A percentile compares a stretch with the other conserved stretches of the same genome.
Evolutionary conservation across 306 rosid species (phyloP).

Genomic region (Medicago ruthenica): DNA sequence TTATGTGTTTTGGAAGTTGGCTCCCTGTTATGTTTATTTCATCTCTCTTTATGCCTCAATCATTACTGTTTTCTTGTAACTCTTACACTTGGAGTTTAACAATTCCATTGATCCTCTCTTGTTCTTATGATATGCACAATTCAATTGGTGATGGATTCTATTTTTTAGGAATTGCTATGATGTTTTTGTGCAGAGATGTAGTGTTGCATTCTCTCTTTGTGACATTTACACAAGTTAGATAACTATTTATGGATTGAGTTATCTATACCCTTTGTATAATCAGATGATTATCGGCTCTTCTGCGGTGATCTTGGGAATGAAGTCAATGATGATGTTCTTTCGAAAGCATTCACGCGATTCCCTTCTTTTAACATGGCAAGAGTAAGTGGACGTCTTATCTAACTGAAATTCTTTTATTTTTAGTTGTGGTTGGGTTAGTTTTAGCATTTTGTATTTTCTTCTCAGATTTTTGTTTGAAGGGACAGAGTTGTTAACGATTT

Average conservation of each 20-base stretch:
- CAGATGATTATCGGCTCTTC: conserved; percentile 92
- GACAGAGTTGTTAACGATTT: conserved; percentile 55
- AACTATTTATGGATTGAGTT: conserved; percentile 23
- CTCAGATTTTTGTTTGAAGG: conserved; percentile 73
- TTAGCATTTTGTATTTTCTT: conserved; percentile 60
- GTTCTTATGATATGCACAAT: not conserved
- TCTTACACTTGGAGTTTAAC: not conserved
- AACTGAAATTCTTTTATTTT: conserved; percentile 21
- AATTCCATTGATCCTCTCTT: conserved; percentile 2
- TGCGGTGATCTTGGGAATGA: conserved; percentile 98
- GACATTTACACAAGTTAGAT: not conserved
- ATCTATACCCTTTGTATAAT: conserved; percentile 13
- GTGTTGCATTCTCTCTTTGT: not conserved
- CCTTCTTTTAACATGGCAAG: conserved; percentile 93
- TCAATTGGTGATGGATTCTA: not conserved
- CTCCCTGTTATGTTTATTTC: not conserved
- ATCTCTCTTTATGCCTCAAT: not conserved
- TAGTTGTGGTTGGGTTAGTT: conserved; percentile 47
- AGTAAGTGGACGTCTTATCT: conserved; percentile 56
- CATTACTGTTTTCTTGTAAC: not conserved
- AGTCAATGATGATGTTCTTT: conserved; percentile 96
- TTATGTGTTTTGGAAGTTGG: not conserved
- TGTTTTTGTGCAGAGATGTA: not conserved
- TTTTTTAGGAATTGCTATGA: not conserved
- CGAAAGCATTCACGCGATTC: conserved; percentile 91